These are phyloP conservation scores for Aspergillus piperis DNA, from an alignment of 2,329 filamentous ascomycete species.

Conservation along the genomic window DNA sequence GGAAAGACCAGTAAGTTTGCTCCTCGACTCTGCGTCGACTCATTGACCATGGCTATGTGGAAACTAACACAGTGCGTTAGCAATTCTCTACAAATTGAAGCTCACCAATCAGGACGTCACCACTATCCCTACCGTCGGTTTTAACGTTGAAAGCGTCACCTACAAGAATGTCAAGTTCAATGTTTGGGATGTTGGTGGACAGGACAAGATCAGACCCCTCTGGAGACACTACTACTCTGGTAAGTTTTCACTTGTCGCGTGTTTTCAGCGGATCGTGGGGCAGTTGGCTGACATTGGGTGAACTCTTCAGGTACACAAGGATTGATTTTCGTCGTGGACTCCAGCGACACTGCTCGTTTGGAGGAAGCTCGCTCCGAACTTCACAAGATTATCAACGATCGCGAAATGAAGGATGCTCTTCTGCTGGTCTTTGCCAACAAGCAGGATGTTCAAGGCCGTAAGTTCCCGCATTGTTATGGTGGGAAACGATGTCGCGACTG, in stretches of 20 bases:
- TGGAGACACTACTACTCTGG: slow-evolving; percentile 97
- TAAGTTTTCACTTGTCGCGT: slow-evolving; percentile 31
- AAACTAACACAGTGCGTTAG: slow-evolving; percentile 30
- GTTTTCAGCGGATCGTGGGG: neutral
- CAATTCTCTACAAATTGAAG: slow-evolving; percentile 98
- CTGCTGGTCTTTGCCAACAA: slow-evolving; percentile 98
- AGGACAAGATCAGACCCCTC: slow-evolving; percentile 96
- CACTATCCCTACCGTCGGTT: slow-evolving; percentile 96
- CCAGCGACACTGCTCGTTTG: slow-evolving; percentile 85
- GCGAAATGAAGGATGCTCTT: slow-evolving; percentile 95
- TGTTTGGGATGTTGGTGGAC: slow-evolving; percentile 97
- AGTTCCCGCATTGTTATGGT: slow-evolving; percentile 27
- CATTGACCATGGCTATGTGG: neutral
- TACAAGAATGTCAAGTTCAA: slow-evolving; percentile 99
- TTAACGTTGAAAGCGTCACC: slow-evolving; percentile 98
- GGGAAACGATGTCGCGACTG: slow-evolving; percentile 12
- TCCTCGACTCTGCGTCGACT: neutral
- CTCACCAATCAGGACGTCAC: slow-evolving; percentile 91
- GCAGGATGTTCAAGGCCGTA: slow-evolving; percentile 86
- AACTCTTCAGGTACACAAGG: slow-evolving; percentile 76
- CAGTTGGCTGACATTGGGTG: slow-evolving; percentile 7
- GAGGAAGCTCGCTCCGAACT: slow-evolving; percentile 91
- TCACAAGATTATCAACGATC: slow-evolving; percentile 95
- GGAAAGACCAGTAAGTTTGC: slow-evolving; percentile 78
- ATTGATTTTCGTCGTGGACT: slow-evolving; percentile 98